Conservation (phyloP, 495 filamentous ascomycete species). For the Lophiostoma macrostomum region DNA sequence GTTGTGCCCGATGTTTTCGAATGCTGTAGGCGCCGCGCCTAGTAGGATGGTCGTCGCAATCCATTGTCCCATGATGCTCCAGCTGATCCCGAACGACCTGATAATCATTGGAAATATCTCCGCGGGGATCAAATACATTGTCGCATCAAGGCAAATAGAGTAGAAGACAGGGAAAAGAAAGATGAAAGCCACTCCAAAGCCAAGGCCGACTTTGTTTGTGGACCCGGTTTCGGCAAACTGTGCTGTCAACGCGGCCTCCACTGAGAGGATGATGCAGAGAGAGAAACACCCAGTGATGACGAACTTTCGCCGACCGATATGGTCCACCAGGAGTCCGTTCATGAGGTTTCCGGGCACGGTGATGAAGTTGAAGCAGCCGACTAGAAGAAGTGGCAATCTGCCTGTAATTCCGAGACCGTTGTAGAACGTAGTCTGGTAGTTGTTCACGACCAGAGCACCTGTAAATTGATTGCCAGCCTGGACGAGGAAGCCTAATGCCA, state of each 20-base stretch:
- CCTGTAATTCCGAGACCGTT: constrained; percentile 13
- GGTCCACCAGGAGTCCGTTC: constrained; percentile 29
- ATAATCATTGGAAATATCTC: constrained; percentile 33
- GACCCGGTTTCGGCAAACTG: constrained; percentile 13
- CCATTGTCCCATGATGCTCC: constrained; percentile 25
- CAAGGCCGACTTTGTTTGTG: constrained; percentile 15
- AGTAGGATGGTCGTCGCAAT: constrained; percentile 17
- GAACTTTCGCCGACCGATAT: constrained; percentile 25
- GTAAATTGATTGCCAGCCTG: constrained; percentile 12
- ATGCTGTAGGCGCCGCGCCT: constrained; percentile 30
- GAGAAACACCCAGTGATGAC: constrained; percentile 12
- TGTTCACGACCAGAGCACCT: constrained; percentile 11
- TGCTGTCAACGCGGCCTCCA: constrained; percentile 13
- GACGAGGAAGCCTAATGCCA: constrained; percentile 7
- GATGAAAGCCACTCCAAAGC: constrained; percentile 23
- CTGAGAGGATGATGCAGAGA: constrained; percentile 12
- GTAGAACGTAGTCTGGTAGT: constrained; percentile 20
- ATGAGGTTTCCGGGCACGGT: constrained; percentile 16
- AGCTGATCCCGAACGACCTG: constrained; percentile 25
- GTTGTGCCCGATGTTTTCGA: constrained; percentile 20
- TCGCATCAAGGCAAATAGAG: constrained; percentile 15
- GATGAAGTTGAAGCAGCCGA: constrained; percentile 19
- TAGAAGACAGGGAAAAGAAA: constrained; percentile 19
- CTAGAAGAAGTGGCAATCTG: constrained; percentile 11
- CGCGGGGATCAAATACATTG: constrained; percentile 20